phyloP scores from a whole-genome alignment of 1,139 yeast genomes.

The Pichia norvegensis region DNA sequence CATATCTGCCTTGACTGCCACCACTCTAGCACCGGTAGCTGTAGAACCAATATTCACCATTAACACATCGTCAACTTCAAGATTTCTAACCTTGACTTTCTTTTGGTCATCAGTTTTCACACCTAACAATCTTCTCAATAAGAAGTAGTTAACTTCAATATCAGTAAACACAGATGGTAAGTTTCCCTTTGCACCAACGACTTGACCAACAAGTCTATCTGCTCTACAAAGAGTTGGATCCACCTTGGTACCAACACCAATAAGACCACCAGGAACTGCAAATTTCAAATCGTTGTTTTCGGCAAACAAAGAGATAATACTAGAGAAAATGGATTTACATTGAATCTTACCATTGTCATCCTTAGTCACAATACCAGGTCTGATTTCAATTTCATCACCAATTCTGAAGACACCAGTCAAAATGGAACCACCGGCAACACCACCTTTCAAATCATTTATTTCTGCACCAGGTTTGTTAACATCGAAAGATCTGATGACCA shows the following conservation, averaged over 20 bases:
- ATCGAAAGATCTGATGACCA: slow-evolving; percentile 97
- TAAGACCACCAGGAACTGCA: slow-evolving; percentile 99
- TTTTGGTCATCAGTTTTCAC: slow-evolving; percentile 97
- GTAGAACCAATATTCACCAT: slow-evolving; percentile 99
- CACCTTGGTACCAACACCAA: slow-evolving; percentile 98
- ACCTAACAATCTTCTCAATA: slow-evolving; percentile 93
- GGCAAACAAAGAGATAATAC: slow-evolving; percentile 89
- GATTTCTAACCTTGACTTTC: slow-evolving; percentile 93
- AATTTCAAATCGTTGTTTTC: slow-evolving; percentile 96
- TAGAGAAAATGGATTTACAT: slow-evolving; percentile 92
- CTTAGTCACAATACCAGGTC: slow-evolving; percentile 98
- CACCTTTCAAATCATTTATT: slow-evolving; percentile 95
- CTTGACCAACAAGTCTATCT: slow-evolving; percentile 98
- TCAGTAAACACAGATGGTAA: slow-evolving; percentile 95
- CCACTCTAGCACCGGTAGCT: slow-evolving; percentile 98
- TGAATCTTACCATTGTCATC: slow-evolving; percentile 82
- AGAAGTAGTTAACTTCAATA: slow-evolving; percentile 93
- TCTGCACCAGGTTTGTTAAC: slow-evolving; percentile 99
- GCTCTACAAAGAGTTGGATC: slow-evolving; percentile 99
- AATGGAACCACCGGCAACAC: slow-evolving; percentile 99
- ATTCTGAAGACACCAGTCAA: slow-evolving; percentile 93
- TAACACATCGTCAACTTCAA: slow-evolving; percentile 89
- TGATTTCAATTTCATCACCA: slow-evolving; percentile 96
- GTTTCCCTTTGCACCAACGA: slow-evolving; percentile 94
- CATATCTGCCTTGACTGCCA: slow-evolving; percentile 98